Conservation (phyloP, 768 basidiomycete genomes). For the Boletus rufocinnamomeus region DNA sequence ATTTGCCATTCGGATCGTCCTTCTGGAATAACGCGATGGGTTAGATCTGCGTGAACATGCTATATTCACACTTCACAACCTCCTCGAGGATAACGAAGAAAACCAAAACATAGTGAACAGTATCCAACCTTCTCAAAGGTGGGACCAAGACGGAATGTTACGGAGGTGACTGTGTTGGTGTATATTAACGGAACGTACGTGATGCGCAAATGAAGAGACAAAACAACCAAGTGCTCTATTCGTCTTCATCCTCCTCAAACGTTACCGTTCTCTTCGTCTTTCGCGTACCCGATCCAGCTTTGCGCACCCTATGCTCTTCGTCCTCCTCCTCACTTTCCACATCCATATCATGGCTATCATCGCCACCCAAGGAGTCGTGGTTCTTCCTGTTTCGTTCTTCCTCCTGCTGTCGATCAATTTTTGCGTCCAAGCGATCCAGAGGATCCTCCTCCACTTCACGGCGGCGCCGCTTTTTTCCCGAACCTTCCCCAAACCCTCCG, state of each 20-base stretch:
- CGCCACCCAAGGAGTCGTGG: constrained; percentile 35
- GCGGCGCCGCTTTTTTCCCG: constrained; percentile 39
- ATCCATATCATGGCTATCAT: constrained; percentile 58
- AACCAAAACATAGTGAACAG: constrained; percentile 81
- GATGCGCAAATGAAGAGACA: constrained; percentile 6
- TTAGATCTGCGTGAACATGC: constrained; percentile 88
- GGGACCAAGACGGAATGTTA: constrained; percentile 59
- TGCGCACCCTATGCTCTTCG: constrained; percentile 67
- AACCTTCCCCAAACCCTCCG: constrained; percentile 38
- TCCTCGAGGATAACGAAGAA: constrained; percentile 72
- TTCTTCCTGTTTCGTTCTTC: constrained; percentile 50
- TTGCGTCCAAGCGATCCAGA: constrained; percentile 70
- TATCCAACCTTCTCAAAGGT: constrained; percentile 62
- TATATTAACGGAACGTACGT: constrained; percentile 13
- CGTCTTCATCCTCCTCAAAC: constrained; percentile 60
- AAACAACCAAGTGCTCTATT: constrained; percentile 15
- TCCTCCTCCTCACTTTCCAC: constrained; percentile 75
- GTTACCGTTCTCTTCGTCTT: constrained; percentile 55
- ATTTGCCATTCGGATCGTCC: background rate
- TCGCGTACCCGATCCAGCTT: constrained; percentile 51
- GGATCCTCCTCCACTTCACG: constrained; percentile 52
- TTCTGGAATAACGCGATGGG: constrained; percentile 6
- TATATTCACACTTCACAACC: constrained; percentile 77
- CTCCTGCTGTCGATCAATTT: constrained; percentile 57
- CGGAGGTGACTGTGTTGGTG: constrained; percentile 32